phyloP scores from a whole-genome alignment of 331 rosid species.

The Prunus yedoensis region DNA sequence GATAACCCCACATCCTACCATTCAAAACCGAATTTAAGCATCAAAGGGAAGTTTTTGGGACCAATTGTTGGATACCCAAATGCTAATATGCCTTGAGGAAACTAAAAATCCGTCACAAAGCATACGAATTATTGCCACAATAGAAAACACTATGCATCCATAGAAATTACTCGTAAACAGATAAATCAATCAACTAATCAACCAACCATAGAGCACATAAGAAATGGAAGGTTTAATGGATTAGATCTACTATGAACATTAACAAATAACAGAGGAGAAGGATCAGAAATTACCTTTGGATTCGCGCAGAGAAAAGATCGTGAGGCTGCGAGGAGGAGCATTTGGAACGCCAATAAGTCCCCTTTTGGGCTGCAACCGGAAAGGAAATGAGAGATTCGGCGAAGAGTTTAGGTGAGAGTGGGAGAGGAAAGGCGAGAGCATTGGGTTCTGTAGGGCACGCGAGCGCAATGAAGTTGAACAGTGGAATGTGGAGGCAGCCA shows the following conservation, averaged over 20 bases:
- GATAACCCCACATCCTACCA: not conserved
- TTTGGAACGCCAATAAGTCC: constrained; percentile 18
- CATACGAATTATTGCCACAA: not conserved
- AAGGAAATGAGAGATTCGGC: constrained; percentile 32
- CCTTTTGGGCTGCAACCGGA: constrained; percentile 23
- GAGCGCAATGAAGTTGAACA: constrained; percentile 23
- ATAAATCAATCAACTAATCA: not conserved
- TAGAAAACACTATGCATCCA: not conserved
- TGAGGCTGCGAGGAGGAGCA: constrained; percentile 27
- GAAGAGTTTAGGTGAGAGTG: constrained; percentile 24
- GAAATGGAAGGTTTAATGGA: not conserved
- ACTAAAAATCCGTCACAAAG: not conserved
- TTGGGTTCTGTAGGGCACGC: constrained; percentile 9
- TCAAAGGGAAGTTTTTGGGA: not conserved
- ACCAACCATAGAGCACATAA: not conserved
- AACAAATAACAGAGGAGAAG: not conserved
- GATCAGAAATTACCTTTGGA: constrained; percentile 43
- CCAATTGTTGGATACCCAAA: constrained; percentile 2
- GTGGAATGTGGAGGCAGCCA: constrained; percentile 42
- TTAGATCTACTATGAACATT: not conserved
- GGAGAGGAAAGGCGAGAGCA: constrained; percentile 2
- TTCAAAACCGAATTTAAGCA: not conserved
- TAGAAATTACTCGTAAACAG: not conserved
- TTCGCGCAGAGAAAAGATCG: constrained; percentile 39
- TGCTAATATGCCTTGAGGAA: constrained; percentile 2